Evolutionary conservation across 2,329 filamentous ascomycete genomes (phyloP), one percentile per base, ranked within the genome.

Genomic region (Thielaviopsis ethacetica): DNA sequence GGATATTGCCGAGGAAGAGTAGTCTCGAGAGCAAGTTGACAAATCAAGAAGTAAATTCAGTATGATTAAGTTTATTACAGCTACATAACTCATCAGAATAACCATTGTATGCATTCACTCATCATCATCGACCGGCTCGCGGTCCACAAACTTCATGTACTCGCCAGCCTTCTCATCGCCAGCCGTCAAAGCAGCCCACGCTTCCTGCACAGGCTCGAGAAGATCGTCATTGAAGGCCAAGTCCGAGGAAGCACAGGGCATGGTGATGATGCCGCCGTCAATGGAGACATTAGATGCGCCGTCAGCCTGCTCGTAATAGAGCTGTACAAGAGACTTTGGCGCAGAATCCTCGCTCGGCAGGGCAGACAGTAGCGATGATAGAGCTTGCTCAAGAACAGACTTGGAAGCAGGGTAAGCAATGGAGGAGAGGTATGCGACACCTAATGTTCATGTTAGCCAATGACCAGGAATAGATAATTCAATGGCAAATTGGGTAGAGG

Each of bases 61-160:
- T 15, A 54, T 57, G 21, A 53, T 13, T 24, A 44, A 15, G 41
- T 50, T 7, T 24, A 52, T 50, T 41, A 49, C 54, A 19, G 19
- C 26, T 30, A 54, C n/a, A 57, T 56, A 27, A 38, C 52, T 47
- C 13, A 30, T 49, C 30, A 34, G 30, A 34, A 34, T 50, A 12
- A 51, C 49, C 24, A 26, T 54, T 30, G 30, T 30, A 72, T 56
- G 80, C 73, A 62, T 78, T 78, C 54, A 74, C 69, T 58, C 80
- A 76, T 81, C 78, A 59, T 79, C 79, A 61, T 71, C 73, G 27
- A 73, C 73, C 15, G 75, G 77, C 67, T 90, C 84, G 24, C 88
- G 78, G 61, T 93, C 86, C 54, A 84, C 79, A 68, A 95, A 95
- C 21, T 78, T 74, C 79, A 96, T 83, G 65, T 93, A 96, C 52